Conservation (phyloP, 2,329 filamentous ascomycete species). For the Claviceps cyperi region DNA sequence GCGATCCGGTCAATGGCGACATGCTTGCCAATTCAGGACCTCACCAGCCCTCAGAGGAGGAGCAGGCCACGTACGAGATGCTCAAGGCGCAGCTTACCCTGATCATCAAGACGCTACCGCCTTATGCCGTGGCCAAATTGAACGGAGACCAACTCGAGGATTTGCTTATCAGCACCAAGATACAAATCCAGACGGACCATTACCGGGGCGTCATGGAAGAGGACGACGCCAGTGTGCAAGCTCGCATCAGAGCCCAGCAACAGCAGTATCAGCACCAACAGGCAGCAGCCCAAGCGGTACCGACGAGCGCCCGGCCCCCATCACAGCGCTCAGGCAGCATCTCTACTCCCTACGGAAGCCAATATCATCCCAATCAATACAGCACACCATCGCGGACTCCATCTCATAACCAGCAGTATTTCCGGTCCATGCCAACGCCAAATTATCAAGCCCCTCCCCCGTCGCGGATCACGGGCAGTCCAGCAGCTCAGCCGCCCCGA, state of each 20-base stretch:
- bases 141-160: slow-evolving; percentile 77
- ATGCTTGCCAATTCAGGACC: slow-evolving; percentile 53
- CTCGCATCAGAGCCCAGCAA: slow-evolving; percentile 29
- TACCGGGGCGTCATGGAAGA: slow-evolving; percentile 73
- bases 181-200: slow-evolving; percentile 58
- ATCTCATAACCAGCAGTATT: slow-evolving; percentile 30
- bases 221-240: slow-evolving; percentile 50
- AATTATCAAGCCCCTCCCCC: slow-evolving; percentile 27
- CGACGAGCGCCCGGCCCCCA: slow-evolving; percentile 20
- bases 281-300: slow-evolving; percentile 8
- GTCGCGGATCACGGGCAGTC: slow-evolving; percentile 16
- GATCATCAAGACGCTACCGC: slow-evolving; percentile 62
- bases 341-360: slow-evolving; percentile 26
- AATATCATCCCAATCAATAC: slow-evolving; percentile 32
- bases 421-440: slow-evolving; percentile 23
- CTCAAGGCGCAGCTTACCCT: slow-evolving; percentile 62
- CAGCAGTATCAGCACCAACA: slow-evolving; percentile 12
- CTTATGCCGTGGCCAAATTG: slow-evolving; percentile 73
- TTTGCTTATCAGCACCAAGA: slow-evolving; percentile 65
- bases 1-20: slow-evolving; percentile 50
- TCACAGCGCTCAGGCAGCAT: slow-evolving; percentile 23
- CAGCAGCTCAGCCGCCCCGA: slow-evolving; percentile 14
- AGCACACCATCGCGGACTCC: slow-evolving; percentile 31
- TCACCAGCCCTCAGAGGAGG: slow-evolving; percentile 51
- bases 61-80: slow-evolving; percentile 50